Evolutionary conservation across 768 basidiomycete species (phyloP).

Genomic region (Boletus barrowsii): DNA sequence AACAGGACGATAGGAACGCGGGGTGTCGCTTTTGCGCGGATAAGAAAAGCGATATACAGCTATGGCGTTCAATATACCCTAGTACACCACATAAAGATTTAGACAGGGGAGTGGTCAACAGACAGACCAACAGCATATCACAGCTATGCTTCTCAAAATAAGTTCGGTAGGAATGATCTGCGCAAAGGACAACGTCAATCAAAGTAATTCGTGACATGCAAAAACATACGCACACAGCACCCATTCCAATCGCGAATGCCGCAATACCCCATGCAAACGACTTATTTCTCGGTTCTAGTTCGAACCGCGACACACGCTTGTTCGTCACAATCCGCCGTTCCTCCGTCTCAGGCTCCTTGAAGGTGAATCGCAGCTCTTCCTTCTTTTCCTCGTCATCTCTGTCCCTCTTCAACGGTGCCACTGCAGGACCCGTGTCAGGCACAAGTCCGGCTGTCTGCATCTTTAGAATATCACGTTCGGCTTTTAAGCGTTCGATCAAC

Average conservation of each 20-base stretch:
- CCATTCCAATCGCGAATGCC: constrained; percentile 79
- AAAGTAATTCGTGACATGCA: neutral
- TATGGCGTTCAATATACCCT: constrained; percentile 19
- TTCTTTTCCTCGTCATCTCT: constrained; percentile 47
- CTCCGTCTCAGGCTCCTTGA: constrained; percentile 65
- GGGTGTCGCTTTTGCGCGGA: constrained; percentile 19
- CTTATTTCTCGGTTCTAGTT: constrained; percentile 65
- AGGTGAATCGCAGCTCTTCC: constrained; percentile 52
- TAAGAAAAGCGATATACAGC: constrained; percentile 14
- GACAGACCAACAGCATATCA: constrained; percentile 16
- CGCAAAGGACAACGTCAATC: neutral
- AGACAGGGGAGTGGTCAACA: constrained; percentile 6
- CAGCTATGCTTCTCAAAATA: constrained; percentile 41
- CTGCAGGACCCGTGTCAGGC: constrained; percentile 17
- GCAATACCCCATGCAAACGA: constrained; percentile 81
- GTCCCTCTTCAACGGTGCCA: constrained; percentile 44
- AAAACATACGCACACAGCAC: constrained; percentile 66
- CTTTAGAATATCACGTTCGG: constrained; percentile 45
- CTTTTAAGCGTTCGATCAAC: constrained; percentile 70
- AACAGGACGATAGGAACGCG: neutral
- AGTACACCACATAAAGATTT: constrained; percentile 15
- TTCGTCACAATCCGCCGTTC: constrained; percentile 62
- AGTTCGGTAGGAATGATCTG: constrained; percentile 59
- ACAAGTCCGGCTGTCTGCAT: constrained; percentile 21
- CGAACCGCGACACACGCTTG: constrained; percentile 54